These are phyloP conservation scores for Fusarium multiceps DNA, from an alignment of 2,329 filamentous ascomycete species.

Conservation along the genomic window DNA sequence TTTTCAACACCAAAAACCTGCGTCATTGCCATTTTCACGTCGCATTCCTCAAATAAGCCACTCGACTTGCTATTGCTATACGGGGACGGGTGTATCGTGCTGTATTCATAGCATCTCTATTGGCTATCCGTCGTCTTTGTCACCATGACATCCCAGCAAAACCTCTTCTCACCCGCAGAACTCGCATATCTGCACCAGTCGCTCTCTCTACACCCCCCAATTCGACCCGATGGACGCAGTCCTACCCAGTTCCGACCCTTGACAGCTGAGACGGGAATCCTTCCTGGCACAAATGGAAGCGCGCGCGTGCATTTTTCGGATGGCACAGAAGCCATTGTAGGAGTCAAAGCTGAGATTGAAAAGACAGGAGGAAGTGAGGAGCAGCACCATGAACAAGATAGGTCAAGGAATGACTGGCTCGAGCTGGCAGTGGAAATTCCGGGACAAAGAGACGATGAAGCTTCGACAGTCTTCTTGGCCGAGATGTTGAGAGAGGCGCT, in stretches of 20 bases:
- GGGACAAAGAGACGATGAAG: constrained; percentile 89
- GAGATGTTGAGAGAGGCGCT: constrained; percentile 91
- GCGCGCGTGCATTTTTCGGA: constrained; percentile 94
- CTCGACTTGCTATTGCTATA: neutral
- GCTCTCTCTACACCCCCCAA: constrained; percentile 81
- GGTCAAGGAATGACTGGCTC: constrained; percentile 77
- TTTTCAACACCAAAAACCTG: constrained; percentile 36
- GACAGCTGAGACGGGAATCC: constrained; percentile 87
- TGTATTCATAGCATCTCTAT: neutral
- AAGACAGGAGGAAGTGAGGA: constrained; percentile 62
- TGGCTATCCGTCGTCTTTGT: neutral
- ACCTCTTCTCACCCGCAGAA: constrained; percentile 91
- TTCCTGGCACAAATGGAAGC: constrained; percentile 90
- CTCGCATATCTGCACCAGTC: constrained; percentile 94
- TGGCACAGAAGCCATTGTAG: constrained; percentile 94
- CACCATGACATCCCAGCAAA: constrained; percentile 74
- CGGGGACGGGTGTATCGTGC: neutral
- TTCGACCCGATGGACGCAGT: constrained; percentile 87
- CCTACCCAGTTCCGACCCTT: constrained; percentile 91
- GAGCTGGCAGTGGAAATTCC: constrained; percentile 94
- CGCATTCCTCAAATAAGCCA: neutral
- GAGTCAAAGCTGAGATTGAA: constrained; percentile 94
- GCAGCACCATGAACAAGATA: constrained; percentile 53
- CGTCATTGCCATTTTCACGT: constrained; percentile 17
- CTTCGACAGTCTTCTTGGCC: constrained; percentile 84